These are phyloP conservation scores for Cryomyces antarcticus DNA, from an alignment of 495 filamentous ascomycete species.

Conservation along the genomic window DNA sequence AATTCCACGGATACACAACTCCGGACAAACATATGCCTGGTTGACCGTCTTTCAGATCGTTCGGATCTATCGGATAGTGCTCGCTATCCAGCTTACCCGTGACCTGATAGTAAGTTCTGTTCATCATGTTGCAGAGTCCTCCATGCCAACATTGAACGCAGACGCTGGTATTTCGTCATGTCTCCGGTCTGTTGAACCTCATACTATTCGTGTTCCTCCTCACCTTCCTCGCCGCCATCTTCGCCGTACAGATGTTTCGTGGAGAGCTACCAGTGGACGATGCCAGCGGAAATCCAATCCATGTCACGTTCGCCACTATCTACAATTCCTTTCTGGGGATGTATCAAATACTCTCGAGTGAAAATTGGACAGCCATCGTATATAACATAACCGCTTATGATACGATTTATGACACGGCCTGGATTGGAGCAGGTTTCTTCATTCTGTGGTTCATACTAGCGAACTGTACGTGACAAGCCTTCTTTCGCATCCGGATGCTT, in stretches of 20 bases:
- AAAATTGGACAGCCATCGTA: slow-evolving; percentile 81
- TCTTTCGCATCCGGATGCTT: neutral
- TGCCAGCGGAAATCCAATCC: slow-evolving; percentile 30
- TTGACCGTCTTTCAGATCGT: slow-evolving; percentile 87
- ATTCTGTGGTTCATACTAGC: slow-evolving; percentile 89
- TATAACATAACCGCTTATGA: slow-evolving; percentile 63
- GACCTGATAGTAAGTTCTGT: slow-evolving; percentile 41
- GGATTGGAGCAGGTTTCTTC: slow-evolving; percentile 86
- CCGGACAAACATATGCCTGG: slow-evolving; percentile 65
- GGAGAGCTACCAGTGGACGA: slow-evolving; percentile 52
- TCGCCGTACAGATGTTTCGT: slow-evolving; percentile 83
- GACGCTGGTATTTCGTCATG: slow-evolving; percentile 64
- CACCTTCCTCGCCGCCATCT: slow-evolving; percentile 81
- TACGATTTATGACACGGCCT: slow-evolving; percentile 41
- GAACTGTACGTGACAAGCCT: slow-evolving; percentile 30
- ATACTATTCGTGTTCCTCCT: slow-evolving; percentile 93
- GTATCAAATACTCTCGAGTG: slow-evolving; percentile 95
- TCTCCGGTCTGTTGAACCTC: slow-evolving; percentile 79
- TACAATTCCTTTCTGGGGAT: slow-evolving; percentile 94
- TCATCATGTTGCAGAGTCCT: slow-evolving; percentile 2
- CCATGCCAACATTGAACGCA: slow-evolving; percentile 2
- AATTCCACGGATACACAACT: slow-evolving; percentile 58
- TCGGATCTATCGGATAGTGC: slow-evolving; percentile 76
- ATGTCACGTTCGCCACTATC: slow-evolving; percentile 67
- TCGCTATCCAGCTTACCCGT: slow-evolving; percentile 69